Base-by-base conservation (phyloP, 1,284 basidiomycete genomes). In the Boletus mariae region DNA sequence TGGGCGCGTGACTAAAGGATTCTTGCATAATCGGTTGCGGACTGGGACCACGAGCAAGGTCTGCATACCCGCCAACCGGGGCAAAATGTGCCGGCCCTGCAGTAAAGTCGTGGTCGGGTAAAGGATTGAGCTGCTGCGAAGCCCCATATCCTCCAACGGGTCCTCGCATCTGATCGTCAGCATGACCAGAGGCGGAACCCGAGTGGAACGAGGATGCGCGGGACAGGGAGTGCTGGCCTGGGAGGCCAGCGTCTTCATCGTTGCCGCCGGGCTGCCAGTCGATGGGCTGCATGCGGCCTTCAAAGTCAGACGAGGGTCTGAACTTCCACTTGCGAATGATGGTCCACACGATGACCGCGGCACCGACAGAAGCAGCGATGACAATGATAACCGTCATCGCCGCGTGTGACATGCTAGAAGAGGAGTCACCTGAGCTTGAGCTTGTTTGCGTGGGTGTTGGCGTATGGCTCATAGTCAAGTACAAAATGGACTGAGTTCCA, bases 261-360 rank as follows among this genome's bases (percentile, higher is more conserved):
- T 76, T 76, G 20, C 77, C 78, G 29, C 80, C 79, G 20, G 87
- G 86, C 65, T 85, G 80, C 88, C 88, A 91, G 72, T 92, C 83
- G 64, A 91, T 87, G 58, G 92, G 91, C 49, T 85, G 81, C 73
- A 93, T 84, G 63, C 90, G 88, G 58, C 84, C 80, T 62, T 91
- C 88, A 66, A 94, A 94, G 64, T 83, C 79, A 67, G 82, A 80
- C 42, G 88, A 90, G 49, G 87, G 84, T 56, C 81, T 82, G 63
- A 94, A 83, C 75, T 94, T 94, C 88, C 88, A 92, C 73, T 93
- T 94, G 74, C 92, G 86, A 78, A 94, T 90, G 63, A 91, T 75
- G 35, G 91, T 94, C 89, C 89, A 94, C 58, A 86, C 77, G 59
- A 92, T 81, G 49, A 79, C 78, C 34, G 84, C 70, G 38, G 80